A percentile compares a stretch with the other conserved stretches of the same genome.
Conservation (phyloP, 306 rosid species). For the Hylodesmum podocarpum region DNA sequence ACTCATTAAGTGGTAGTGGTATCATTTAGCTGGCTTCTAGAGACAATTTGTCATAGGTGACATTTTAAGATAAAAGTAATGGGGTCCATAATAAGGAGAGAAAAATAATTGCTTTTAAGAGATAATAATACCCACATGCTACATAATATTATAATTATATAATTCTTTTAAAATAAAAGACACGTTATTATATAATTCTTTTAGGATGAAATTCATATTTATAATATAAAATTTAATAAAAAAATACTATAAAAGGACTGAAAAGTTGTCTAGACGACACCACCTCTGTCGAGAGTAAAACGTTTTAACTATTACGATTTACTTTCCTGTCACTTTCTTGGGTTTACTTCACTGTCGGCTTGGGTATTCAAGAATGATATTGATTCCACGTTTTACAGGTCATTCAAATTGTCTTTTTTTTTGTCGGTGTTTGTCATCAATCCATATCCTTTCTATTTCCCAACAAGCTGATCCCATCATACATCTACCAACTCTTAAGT, state of each 20-base stretch:
- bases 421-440: not conserved
- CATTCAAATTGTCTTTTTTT: conserved; percentile 3
- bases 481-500: not conserved
- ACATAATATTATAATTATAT: no score
- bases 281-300: not conserved
- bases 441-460: not conserved
- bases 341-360: conserved; percentile 3
- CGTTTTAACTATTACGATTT: not conserved
- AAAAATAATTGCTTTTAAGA: no score
- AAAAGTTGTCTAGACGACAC: not conserved
- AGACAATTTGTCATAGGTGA: no score
- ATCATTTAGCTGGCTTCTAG: no score
- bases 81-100: no score
- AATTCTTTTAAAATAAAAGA: not conserved
- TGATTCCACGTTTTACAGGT: not conserved
- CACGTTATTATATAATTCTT: not conserved
- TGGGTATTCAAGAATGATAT: not conserved
- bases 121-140: no score
- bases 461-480: not conserved
- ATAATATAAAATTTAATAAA: not conserved
- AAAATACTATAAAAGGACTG: not conserved
- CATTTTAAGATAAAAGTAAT: no score
- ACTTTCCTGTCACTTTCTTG: not conserved
- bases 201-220: not conserved
- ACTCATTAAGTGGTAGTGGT: no score